Base-by-base conservation (phyloP, 164 flowering plant species). In the Dillenia suffruticosa region DNA sequence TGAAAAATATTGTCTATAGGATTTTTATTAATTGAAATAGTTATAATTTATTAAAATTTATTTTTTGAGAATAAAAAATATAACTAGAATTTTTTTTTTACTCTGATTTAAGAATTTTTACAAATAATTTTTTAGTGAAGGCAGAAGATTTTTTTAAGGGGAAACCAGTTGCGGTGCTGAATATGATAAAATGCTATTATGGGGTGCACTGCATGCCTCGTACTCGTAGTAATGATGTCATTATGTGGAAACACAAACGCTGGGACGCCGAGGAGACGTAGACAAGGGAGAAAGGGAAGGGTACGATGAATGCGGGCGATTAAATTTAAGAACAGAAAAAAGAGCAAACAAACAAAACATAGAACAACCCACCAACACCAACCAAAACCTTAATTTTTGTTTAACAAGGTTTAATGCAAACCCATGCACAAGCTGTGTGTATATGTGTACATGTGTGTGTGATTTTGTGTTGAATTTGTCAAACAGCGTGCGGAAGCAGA, bases 241-340 rank as follows among this genome's bases (percentile, higher is more conserved):
- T 32, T 50, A 26, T 14, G 7, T 17, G 44, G 55, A 4, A 24
- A 24, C 15, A 13, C 46, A 56, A 12, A 57, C 56, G 14, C 26
- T 58, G 70, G 59, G 26, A 3, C 3, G 12, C 32, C 12, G 49
- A 45, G 24, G 59, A 72, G 65, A 72, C 26, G 46, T 49, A 50
- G 68, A 63, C 62, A 50, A 17, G 63, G 54, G 55, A 54, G 13
- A 47, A 51, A 57, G 64, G 19, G 72, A 51, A 57, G 64, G 19
- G 72, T 71, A 68, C 75, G 75, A 71, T 67, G 70, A 71, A 71
- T 65, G 72, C 70, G 68, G 79, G 79, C 65, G 72, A 63, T 15
- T 13, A 40, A 16, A 45, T 40, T 13, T 2, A 32, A 16, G 19
- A n/a, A 8, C 17, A 56, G 46, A 47, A 1, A 19, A 50, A 32